phyloP scores from a whole-genome alignment of 768 basidiomycete genomes.

The Tulasnella sp. region DNA sequence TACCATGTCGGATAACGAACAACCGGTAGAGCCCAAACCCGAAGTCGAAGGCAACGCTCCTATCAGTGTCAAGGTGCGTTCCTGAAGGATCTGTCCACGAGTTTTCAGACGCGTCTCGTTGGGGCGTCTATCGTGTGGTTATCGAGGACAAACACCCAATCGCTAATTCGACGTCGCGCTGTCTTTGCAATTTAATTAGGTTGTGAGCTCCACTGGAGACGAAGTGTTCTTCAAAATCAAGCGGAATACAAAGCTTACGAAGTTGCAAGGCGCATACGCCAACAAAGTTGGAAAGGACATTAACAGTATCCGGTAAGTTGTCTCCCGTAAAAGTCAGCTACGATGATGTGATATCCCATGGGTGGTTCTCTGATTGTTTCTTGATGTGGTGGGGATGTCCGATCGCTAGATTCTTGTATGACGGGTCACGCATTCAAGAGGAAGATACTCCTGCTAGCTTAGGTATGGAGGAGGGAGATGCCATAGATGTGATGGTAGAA shows the following conservation, averaged over 20 bases:
- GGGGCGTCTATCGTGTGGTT: not conserved
- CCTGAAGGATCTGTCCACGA: no score
- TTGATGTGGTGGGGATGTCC: not conserved
- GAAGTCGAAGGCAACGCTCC: constrained; percentile 13
- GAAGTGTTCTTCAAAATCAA: constrained; percentile 98
- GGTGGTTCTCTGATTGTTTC: not conserved
- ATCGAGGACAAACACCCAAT: not conserved
- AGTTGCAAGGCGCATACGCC: constrained; percentile 86
- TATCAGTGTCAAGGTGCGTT: constrained; percentile 11
- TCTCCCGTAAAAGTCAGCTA: no score
- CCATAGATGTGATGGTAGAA: constrained; percentile 95
- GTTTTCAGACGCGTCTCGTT: not conserved
- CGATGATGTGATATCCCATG: no score
- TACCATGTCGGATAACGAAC: constrained; percentile 3
- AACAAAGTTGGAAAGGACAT: constrained; percentile 87
- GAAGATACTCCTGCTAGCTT: constrained; percentile 76
- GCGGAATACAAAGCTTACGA: constrained; percentile 80
- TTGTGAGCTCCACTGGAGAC: constrained; percentile 61
- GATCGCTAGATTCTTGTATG: constrained; percentile 68
- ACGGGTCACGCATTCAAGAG: constrained; percentile 72
- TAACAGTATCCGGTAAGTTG: constrained; percentile 65
- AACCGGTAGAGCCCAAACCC: constrained; percentile 8
- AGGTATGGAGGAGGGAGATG: constrained; percentile 77
- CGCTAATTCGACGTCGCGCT: not conserved
- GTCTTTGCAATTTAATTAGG: constrained; percentile 35